Evolutionary conservation across 1,284 basidiomycete genomes (phyloP), one percentile per base, ranked within the genome.

Genomic region (Limonomyces culmigenus): DNA sequence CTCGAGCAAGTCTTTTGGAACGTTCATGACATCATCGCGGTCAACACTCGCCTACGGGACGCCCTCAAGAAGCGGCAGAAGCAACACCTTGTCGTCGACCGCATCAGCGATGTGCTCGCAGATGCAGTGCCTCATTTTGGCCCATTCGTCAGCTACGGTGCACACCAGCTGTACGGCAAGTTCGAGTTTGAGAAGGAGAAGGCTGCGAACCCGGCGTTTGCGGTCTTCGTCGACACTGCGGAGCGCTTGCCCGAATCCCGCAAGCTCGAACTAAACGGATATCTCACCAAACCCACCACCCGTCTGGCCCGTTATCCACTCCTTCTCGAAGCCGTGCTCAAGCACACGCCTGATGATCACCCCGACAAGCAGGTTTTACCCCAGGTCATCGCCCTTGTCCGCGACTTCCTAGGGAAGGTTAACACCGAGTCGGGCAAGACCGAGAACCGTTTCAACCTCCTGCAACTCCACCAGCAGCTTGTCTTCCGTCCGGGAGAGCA

Each of bases 101-200:
- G 75, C 33, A 83, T 99, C 40, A 88, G 88, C 0, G 95, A 99
- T 57, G 76, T 98, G 41, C 72, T 96, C 33, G 58, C 91, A 38
- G 93, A 97, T 35, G 63, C 74, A 25, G 86, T 93, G 2, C 87
- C 87, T 1, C 71, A 84, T 51, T 97, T 98, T 51, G 69, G 65
- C 14, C 89, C 91, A 2, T 98, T 97, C 49, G 91, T 98, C 36
- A 74, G 74, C 33, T 99, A 98, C 49, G 95, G 95, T 32, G 79
- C 91, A 5, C 92, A 98, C 54, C 95, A 98, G 54, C 62, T 97
- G 39, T 97, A 95, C 53, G 95, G 93, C 15, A 98, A 98, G 57
- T 96, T 91, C 54, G 89, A 96, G 59, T 97, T 98, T 53, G 95
- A 98, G 63, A 93, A 91, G 66, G 95, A 98, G 63, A 97, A 96